phyloP scores from a whole-genome alignment of 1,284 basidiomycete genomes.

The Cryptococcus sp. region DNA sequence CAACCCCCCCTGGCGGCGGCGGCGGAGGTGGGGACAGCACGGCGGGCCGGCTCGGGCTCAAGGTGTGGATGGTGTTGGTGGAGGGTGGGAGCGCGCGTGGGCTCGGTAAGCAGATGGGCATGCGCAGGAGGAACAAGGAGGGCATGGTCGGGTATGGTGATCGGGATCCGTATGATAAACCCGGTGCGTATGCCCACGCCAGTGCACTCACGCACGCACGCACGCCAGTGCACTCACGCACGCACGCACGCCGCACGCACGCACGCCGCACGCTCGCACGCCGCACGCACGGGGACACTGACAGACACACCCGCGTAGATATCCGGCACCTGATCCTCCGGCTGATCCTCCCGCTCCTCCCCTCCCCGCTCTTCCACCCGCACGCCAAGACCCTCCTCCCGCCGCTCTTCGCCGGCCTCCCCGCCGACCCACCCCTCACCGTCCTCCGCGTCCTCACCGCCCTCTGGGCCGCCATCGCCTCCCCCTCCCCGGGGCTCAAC shows the following conservation, averaged over 20 bases:
- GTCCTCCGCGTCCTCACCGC: slow-evolving; percentile 45
- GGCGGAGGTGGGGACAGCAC: slow-evolving; percentile 18
- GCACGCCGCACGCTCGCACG: too few relatives aligned
- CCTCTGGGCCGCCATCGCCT: slow-evolving; percentile 43
- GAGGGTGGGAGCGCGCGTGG: slow-evolving; percentile 44
- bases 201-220: too few relatives aligned
- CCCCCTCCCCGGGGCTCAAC: slow-evolving; percentile 32
- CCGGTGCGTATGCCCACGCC: slow-evolving; percentile 23
- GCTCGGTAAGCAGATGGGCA: slow-evolving; percentile 46
- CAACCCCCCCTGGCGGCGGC: slow-evolving; percentile 8
- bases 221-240: too few relatives aligned
- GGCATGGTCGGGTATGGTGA: slow-evolving; percentile 37
- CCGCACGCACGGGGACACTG: too few relatives aligned
- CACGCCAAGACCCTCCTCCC: slow-evolving; percentile 41
- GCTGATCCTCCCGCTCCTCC: slow-evolving; percentile 44
- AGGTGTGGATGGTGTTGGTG: slow-evolving; percentile 38
- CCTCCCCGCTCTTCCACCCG: slow-evolving; percentile 30
- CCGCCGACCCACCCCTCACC: slow-evolving; percentile 46
- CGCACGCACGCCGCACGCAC: too few relatives aligned
- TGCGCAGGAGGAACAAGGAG: slow-evolving; percentile 45
- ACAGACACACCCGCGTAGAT: slow-evolving; percentile 25
- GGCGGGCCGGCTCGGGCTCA: slow-evolving; percentile 28
- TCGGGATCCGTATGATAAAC: slow-evolving; percentile 43
- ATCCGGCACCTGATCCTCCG: slow-evolving; percentile 47
- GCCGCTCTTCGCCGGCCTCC: slow-evolving; percentile 38